Evolutionary conservation across 2,329 filamentous ascomycete species (phyloP).

Genomic region (Thielaviopsis punctulata): DNA sequence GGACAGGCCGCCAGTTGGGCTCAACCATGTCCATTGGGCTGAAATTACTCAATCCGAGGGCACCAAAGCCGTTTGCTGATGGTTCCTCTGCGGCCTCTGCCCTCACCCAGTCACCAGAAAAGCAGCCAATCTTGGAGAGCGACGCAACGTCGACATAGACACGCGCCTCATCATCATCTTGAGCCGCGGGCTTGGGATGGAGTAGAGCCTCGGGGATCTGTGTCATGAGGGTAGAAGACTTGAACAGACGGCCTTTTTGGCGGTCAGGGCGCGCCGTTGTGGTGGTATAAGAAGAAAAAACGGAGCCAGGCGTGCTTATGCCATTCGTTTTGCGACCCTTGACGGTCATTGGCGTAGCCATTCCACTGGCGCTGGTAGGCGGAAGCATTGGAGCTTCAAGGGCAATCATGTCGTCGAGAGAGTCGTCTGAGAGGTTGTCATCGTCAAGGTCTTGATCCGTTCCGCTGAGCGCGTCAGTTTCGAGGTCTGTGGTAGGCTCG

Average conservation of each 20-base stretch:
- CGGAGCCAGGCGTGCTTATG: conserved; percentile 66
- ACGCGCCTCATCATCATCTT: conserved; percentile 76
- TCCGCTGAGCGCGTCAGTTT: conserved; percentile 47
- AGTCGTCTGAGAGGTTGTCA: conserved; percentile 71
- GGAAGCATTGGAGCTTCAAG: conserved; percentile 64
- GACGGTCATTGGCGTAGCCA: conserved; percentile 70
- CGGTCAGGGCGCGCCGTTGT: conserved; percentile 62
- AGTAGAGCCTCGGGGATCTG: conserved; percentile 61
- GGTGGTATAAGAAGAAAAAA: conserved; percentile 76
- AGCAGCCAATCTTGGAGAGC: conserved; percentile 79
- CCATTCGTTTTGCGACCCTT: conserved; percentile 51
- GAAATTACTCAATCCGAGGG: conserved; percentile 51
- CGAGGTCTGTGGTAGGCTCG: conserved; percentile 41
- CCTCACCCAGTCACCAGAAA: conserved; percentile 92
- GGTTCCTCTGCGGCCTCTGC: conserved; percentile 64
- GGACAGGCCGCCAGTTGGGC: conserved; percentile 61
- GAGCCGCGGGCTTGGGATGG: conserved; percentile 59
- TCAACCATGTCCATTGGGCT: conserved; percentile 35
- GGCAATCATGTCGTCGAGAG: conserved; percentile 84
- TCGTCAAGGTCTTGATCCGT: conserved; percentile 57
- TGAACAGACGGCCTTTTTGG: conserved; percentile 64
- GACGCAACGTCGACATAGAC: conserved; percentile 82
- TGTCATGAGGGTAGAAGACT: conserved; percentile 57
- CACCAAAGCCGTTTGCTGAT: conserved; percentile 45
- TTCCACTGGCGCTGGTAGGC: conserved; percentile 58